phyloP scores from a whole-genome alignment of 257 asterid genomes.

The Solanum corneliomulleri region DNA sequence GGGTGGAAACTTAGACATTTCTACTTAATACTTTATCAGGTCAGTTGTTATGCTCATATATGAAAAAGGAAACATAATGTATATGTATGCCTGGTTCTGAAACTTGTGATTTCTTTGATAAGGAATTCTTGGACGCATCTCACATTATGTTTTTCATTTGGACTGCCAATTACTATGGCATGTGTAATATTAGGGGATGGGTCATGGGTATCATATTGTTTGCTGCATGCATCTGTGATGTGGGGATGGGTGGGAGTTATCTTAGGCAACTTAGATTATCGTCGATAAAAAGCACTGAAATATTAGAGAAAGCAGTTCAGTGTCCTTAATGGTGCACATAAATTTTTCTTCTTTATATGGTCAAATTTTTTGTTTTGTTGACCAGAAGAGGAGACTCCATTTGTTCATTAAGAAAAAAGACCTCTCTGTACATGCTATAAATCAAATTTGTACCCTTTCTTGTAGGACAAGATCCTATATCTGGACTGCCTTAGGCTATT shows the following conservation, averaged over 20 bases:
- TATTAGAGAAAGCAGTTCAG: not conserved
- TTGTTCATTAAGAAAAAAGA: not conserved
- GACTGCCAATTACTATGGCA: not conserved
- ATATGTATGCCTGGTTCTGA: not conserved
- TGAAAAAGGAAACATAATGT: not conserved
- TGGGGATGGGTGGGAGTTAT: not conserved
- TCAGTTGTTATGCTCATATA: not conserved
- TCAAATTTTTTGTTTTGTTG: not conserved
- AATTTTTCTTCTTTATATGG: not conserved
- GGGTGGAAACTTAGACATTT: not conserved
- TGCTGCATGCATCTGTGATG: not conserved
- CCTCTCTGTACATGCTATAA: not conserved
- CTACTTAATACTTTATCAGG: not conserved
- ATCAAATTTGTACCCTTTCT: not conserved
- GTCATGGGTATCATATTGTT: not conserved
- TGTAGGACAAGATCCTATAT: not conserved
- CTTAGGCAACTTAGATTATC: not conserved
- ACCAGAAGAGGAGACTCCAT: not conserved
- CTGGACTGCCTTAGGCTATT: not conserved
- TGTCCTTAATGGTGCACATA: not conserved
- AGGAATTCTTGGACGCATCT: not conserved
- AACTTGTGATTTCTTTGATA: not conserved
- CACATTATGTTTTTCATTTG: not conserved
- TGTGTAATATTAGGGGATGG: not conserved
- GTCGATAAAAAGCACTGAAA: not conserved